Conservation (phyloP, 345 rosid genomes). For the Syzygium jambos region DNA sequence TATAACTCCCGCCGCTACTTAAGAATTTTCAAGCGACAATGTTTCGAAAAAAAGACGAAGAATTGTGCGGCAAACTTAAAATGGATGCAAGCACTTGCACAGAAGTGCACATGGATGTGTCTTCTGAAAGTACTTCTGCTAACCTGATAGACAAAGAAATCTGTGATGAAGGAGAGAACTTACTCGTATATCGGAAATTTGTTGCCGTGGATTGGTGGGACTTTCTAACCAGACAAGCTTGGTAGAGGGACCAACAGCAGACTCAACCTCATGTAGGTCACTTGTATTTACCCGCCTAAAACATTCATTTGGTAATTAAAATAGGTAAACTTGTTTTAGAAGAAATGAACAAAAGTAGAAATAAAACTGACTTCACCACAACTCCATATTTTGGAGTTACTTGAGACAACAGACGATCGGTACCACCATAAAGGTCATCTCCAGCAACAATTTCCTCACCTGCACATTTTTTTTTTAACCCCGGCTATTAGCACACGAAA, state of each 20-base stretch:
- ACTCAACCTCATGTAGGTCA: conserved; percentile 60
- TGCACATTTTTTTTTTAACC: conserved; percentile 6
- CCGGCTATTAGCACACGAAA: background rate
- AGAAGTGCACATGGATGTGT: background rate
- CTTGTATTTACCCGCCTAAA: conserved; percentile 77
- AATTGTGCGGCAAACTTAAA: background rate
- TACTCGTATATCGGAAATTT: conserved; percentile 2
- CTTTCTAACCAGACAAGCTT: conserved; percentile 5
- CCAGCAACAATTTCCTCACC: conserved; percentile 93
- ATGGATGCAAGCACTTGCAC: background rate
- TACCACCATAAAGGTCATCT: conserved; percentile 91
- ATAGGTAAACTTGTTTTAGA: background rate
- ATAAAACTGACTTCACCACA: conserved; percentile 62
- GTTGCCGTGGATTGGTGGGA: conserved; percentile 4
- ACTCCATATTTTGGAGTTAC: conserved; percentile 72
- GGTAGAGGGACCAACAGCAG: conserved; percentile 10
- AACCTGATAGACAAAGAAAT: background rate
- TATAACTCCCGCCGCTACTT: background rate
- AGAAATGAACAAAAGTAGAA: background rate
- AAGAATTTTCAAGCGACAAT: background rate
- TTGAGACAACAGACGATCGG: conserved; percentile 84
- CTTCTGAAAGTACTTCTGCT: background rate
- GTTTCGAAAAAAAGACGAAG: background rate
- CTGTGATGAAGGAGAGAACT: background rate
- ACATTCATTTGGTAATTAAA: conserved; percentile 5